These are phyloP conservation scores for Gaeumannomyces sp. DNA, from an alignment of 2,329 filamentous ascomycete species.

Conservation along the genomic window DNA sequence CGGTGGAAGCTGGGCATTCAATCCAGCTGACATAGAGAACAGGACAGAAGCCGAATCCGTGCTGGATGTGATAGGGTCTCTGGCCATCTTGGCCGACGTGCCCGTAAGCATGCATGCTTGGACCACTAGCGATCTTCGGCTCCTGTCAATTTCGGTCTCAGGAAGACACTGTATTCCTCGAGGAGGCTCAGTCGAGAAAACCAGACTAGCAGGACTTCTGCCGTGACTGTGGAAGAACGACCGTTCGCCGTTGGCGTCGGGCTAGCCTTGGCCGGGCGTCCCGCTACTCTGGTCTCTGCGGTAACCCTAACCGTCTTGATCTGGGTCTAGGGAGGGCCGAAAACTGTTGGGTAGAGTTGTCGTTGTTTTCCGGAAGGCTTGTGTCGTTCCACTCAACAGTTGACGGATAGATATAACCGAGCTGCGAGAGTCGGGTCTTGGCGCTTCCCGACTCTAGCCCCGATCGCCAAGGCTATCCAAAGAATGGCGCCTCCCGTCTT, in stretches of 20 bases:
- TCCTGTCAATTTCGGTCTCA: too few species aligned
- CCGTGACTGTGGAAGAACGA: neutral
- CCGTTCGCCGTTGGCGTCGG: neutral
- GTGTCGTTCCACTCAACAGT: neutral
- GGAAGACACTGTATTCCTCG: too few species aligned
- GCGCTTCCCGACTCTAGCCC: too few species aligned
- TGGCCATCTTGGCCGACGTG: neutral
- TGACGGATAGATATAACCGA: neutral
- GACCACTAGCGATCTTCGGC: neutral
- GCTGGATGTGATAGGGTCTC: too few species aligned
- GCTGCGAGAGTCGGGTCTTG: neutral
- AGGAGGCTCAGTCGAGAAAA: neutral
- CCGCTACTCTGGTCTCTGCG: neutral
- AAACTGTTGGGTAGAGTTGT: too few species aligned
- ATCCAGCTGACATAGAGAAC: neutral
- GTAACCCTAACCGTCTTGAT: too few species aligned
- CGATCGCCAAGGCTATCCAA: neutral
- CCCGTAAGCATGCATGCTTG: neutral
- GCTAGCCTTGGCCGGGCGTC: neutral
- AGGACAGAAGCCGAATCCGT: neutral
- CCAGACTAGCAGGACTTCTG: too few species aligned
- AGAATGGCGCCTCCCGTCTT: slow-evolving; percentile 1
- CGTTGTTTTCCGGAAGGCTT: neutral
- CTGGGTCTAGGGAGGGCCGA: too few species aligned
- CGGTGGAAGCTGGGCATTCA: too few species aligned